Percentiles rank a stretch among this genome's conserved stretches.
phyloP scores from a whole-genome alignment of 768 basidiomycete genomes.

The Galerina sulciceps region DNA sequence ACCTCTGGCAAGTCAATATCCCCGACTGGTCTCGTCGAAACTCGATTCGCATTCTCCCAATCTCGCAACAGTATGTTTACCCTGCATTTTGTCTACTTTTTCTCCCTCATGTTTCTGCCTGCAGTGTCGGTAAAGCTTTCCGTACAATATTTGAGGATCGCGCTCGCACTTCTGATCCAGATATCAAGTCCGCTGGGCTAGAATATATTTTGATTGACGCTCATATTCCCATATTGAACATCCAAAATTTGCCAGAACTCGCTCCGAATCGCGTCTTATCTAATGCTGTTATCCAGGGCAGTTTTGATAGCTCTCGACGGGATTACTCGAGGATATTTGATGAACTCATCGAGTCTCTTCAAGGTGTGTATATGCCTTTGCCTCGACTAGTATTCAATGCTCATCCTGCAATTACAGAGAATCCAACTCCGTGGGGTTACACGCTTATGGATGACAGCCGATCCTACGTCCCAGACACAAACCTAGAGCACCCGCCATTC shows the following conservation, averaged over 20 bases:
- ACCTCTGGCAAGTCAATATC: neutral
- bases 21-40: conserved; percentile 9
- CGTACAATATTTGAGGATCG: neutral
- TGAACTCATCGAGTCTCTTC: neutral
- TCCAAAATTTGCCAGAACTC: conserved; percentile 1
- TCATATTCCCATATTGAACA: conserved; percentile 9
- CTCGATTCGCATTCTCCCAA: conserved; percentile 5
- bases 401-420: neutral
- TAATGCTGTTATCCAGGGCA: conserved; percentile 12
- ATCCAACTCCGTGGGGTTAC: conserved; percentile 13
- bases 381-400: neutral
- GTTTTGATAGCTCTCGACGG: neutral
- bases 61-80: conserved; percentile 2
- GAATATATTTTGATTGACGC: conserved; percentile 12
- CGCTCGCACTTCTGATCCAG: conserved; percentile 3
- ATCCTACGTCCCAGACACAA: conserved; percentile 1
- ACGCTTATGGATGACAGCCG: neutral
- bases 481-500: neutral
- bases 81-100: neutral
- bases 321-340: conserved; percentile 8
- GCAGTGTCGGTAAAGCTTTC: conserved; percentile 1
- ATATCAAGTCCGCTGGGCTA: neutral
- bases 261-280: conserved; percentile 1
- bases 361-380: neutral
- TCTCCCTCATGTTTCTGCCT: neutral